Evolutionary conservation across 1,284 basidiomycete species (phyloP).

Genomic region (Testicularia cyperi): DNA sequence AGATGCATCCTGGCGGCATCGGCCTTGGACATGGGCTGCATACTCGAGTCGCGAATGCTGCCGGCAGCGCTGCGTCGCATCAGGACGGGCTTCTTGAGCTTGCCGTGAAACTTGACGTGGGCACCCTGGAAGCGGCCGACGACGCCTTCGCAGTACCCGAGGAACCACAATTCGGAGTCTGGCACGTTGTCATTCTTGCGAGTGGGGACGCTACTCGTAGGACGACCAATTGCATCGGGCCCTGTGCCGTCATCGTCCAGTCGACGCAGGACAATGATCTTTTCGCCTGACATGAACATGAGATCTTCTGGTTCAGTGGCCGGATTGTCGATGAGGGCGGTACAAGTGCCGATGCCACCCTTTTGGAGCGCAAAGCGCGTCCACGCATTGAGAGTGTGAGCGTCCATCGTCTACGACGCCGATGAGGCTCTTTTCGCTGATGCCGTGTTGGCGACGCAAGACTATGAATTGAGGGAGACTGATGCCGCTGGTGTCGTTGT

Average conservation of each 20-base stretch:
- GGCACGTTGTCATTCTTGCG: conserved; percentile 8
- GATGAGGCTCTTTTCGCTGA: too few species aligned
- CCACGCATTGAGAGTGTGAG: conserved; percentile 57
- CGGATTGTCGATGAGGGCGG: conserved; percentile 53
- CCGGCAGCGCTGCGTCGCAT: conserved; percentile 54
- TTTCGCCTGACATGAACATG: conserved; percentile 57
- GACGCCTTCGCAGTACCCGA: conserved; percentile 85
- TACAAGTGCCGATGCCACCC: conserved; percentile 56
- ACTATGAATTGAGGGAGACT: too few species aligned
- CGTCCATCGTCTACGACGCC: conserved; percentile 58
- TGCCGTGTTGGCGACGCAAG: too few species aligned
- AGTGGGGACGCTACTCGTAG: conserved; percentile 14
- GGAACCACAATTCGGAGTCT: conserved; percentile 30
- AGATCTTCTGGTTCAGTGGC: conserved; percentile 52
- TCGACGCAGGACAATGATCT: conserved; percentile 52
- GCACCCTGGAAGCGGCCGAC: conserved; percentile 75
- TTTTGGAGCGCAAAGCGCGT: conserved; percentile 58
- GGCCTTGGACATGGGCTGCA: conserved; percentile 49
- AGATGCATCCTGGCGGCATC: conserved; percentile 42
- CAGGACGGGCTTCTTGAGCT: conserved; percentile 74
- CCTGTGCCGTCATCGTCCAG: conserved; percentile 47
- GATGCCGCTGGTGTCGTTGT: too few species aligned
- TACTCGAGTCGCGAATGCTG: conserved; percentile 42
- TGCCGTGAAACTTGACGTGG: conserved; percentile 73
- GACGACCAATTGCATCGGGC: conserved; percentile 8